A percentile compares a stretch with the other conserved stretches of the same genome.
Conservation (phyloP, 345 rosid species). For the Syzygium oleosum region DNA sequence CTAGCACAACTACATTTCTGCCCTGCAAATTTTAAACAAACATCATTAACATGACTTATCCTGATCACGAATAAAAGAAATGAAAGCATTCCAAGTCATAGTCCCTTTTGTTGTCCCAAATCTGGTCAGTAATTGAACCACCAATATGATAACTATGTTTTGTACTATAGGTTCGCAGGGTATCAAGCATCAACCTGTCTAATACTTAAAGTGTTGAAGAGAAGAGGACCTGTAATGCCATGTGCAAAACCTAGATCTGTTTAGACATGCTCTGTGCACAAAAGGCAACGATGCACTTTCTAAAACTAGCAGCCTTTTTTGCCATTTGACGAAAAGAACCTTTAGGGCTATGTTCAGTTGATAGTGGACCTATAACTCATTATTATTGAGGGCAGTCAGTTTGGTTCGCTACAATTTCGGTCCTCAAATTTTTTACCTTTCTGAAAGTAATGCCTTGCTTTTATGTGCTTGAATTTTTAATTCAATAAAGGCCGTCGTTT, state of each 20-base stretch:
- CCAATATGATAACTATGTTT: neutral
- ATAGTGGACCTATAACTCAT: neutral
- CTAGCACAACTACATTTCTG: slow-evolving; percentile 69
- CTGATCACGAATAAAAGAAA: neutral
- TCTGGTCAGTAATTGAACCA: neutral
- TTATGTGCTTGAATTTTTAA: neutral
- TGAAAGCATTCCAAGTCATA: neutral
- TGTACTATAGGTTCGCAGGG: neutral
- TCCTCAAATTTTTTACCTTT: neutral
- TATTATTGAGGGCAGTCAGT: neutral
- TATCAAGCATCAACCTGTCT: neutral
- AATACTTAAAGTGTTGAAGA: neutral
- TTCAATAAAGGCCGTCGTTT: neutral
- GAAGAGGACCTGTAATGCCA: neutral
- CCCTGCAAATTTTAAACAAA: slow-evolving; percentile 20
- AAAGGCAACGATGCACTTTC: neutral
- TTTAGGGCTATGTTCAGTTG: neutral
- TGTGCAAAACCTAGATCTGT: neutral
- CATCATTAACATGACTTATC: neutral
- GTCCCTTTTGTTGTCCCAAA: neutral
- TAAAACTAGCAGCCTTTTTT: neutral
- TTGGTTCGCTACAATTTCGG: neutral
- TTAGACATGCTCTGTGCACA: neutral
- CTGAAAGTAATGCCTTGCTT: neutral
- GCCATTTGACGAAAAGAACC: neutral